phyloP scores from a whole-genome alignment of 2,329 filamentous ascomycete genomes.

The Fusarium poae region DNA sequence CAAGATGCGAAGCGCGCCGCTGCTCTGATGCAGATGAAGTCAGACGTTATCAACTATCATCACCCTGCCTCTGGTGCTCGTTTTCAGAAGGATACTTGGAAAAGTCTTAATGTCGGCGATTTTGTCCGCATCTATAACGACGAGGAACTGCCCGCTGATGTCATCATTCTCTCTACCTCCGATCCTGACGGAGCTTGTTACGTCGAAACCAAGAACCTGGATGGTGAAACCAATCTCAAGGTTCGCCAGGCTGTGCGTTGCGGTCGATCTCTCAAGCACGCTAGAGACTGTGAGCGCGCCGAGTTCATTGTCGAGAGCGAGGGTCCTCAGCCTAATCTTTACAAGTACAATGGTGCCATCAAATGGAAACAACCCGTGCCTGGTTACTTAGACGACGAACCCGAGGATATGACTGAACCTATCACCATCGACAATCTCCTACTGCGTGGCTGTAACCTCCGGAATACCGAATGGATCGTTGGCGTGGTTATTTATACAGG shows the following conservation, averaged over 20 bases:
- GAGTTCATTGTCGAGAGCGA: conserved; percentile 93
- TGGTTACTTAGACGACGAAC: conserved; percentile 70
- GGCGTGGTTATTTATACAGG: conserved; percentile 95
- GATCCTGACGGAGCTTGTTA: conserved; percentile 96
- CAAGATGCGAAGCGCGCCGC: conserved; percentile 53
- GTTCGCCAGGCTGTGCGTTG: conserved; percentile 91
- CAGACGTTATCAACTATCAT: conserved; percentile 78
- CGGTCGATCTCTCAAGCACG: conserved; percentile 85
- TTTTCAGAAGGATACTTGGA: conserved; percentile 96
- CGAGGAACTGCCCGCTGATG: conserved; percentile 92
- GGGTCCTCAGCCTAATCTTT: conserved; percentile 90
- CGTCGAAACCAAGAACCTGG: conserved; percentile 97
- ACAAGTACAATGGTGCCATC: conserved; percentile 92
- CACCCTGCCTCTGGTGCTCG: conserved; percentile 76
- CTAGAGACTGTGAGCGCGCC: conserved; percentile 89
- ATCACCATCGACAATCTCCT: conserved; percentile 96
- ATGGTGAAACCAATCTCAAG: conserved; percentile 97
- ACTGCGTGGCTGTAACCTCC: conserved; percentile 90
- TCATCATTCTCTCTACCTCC: conserved; percentile 92
- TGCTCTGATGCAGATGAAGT: conserved; percentile 61
- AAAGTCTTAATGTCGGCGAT: conserved; percentile 93
- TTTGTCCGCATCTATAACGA: conserved; percentile 97
- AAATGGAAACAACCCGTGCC: conserved; percentile 84
- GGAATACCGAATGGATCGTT: conserved; percentile 96
- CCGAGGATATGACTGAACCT: conserved; percentile 87